Conservation (phyloP, 1,284 basidiomycete genomes). For the Fistulinella cinereoalba region DNA sequence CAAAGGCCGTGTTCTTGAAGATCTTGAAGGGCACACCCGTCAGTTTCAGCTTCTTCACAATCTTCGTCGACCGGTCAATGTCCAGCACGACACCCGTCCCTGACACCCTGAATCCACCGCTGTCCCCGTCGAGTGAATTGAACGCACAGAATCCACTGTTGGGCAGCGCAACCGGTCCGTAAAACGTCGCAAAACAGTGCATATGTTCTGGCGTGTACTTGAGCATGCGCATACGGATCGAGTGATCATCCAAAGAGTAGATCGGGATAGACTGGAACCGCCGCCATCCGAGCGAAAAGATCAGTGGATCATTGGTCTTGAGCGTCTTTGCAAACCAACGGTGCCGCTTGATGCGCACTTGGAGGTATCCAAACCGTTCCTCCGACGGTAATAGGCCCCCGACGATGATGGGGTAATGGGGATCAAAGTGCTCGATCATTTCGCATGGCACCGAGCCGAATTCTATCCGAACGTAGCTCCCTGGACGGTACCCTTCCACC, state of each 20-base stretch:
- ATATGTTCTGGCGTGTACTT: slow-evolving; percentile 99
- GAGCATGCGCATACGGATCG: slow-evolving; percentile 97
- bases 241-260: slow-evolving; percentile 96
- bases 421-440: slow-evolving; percentile 92
- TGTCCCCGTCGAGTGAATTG: slow-evolving; percentile 73
- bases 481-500: slow-evolving; percentile 90
- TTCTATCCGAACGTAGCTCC: slow-evolving; percentile 94
- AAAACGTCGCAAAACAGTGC: slow-evolving; percentile 98
- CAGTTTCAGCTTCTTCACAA: slow-evolving; percentile 98
- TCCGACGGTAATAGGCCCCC: slow-evolving; percentile 93
- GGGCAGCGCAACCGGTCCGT: slow-evolving; percentile 86
- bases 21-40: slow-evolving; percentile 96
- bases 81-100: slow-evolving; percentile 96
- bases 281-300: slow-evolving; percentile 95
- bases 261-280: slow-evolving; percentile 94
- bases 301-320: slow-evolving; percentile 97
- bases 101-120: slow-evolving; percentile 81
- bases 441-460: slow-evolving; percentile 84
- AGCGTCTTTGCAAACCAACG: slow-evolving; percentile 91
- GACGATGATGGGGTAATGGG: slow-evolving; percentile 85
- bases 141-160: slow-evolving; percentile 98
- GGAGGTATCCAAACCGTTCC: slow-evolving; percentile 90
- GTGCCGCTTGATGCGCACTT: slow-evolving; percentile 95
- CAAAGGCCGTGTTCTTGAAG: slow-evolving; percentile 98
- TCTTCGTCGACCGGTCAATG: slow-evolving; percentile 87